Evolutionary conservation across 2,329 filamentous ascomycete species (phyloP).

Genomic region (Microcera coccophila): DNA sequence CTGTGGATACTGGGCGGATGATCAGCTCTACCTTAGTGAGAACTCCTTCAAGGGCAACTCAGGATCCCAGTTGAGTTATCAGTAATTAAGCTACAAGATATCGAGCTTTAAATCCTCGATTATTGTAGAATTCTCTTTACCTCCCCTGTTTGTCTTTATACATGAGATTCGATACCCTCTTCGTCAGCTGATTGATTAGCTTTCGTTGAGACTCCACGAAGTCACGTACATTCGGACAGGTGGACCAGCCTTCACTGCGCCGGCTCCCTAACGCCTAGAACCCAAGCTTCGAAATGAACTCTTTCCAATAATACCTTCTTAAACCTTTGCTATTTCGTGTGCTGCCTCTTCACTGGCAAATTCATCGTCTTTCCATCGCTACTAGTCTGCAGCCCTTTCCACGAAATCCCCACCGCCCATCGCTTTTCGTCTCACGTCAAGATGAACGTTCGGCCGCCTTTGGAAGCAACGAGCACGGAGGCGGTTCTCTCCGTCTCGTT

Average conservation of each 20-base stretch:
- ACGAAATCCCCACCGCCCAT: neutral
- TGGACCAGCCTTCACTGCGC: neutral
- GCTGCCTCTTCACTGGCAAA: no score
- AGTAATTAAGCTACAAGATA: no score
- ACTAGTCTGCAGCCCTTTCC: neutral
- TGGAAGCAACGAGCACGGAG: conserved; percentile 71
- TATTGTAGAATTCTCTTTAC: no score
- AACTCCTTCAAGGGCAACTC: conserved; percentile 1
- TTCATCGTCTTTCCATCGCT: no score
- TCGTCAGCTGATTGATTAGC: no score
- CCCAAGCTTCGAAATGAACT: neutral
- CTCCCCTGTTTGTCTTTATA: no score
- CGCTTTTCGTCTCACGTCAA: conserved; percentile 7
- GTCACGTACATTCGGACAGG: no score
- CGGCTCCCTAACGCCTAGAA: neutral
- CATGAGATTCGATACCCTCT: no score
- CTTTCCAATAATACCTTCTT: neutral
- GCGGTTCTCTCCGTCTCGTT: conserved; percentile 80
- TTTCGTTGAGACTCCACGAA: no score
- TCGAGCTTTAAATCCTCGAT: no score
- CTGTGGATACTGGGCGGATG: neutral
- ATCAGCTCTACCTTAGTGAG: neutral
- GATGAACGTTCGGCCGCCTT: conserved; percentile 88
- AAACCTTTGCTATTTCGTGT: no score
- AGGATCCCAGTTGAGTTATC: no score